Percentiles rank a stretch among this genome's conserved stretches.
These are phyloP conservation scores for Monilinia aucupariae DNA, from an alignment of 2,329 filamentous ascomycete species.

Conservation along the genomic window DNA sequence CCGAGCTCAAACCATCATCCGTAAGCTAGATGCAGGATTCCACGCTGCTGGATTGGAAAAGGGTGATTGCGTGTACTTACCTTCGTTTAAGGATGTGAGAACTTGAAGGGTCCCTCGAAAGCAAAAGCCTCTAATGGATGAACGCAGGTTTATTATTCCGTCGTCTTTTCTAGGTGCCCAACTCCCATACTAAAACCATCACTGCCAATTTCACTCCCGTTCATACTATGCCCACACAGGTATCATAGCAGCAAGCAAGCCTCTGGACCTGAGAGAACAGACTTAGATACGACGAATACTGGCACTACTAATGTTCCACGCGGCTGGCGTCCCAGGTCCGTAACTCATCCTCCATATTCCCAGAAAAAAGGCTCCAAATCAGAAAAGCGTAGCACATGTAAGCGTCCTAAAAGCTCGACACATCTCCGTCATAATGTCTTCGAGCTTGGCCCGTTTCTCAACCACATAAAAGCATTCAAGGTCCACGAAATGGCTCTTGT, in stretches of 20 bases:
- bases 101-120: not conserved
- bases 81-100: slow-evolving; percentile 33
- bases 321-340: slow-evolving; percentile 63
- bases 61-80: slow-evolving; percentile 32
- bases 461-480: slow-evolving; percentile 59
- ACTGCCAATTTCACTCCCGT: too few relatives aligned
- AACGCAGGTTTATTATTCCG: slow-evolving; percentile 28
- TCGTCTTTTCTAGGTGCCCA: slow-evolving; percentile 25
- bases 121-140: not conserved
- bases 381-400: slow-evolving; percentile 59
- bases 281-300: slow-evolving; percentile 46
- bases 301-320: slow-evolving; percentile 48
- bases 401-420: slow-evolving; percentile 33
- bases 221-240: slow-evolving; percentile 20
- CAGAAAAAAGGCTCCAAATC: not conserved
- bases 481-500: slow-evolving; percentile 64
- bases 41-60: slow-evolving; percentile 28
- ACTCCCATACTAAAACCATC: not conserved
- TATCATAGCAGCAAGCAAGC: slow-evolving; percentile 27
- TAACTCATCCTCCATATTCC: not conserved
- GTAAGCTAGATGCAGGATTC: slow-evolving; percentile 30
- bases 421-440: slow-evolving; percentile 61
- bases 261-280: not conserved
- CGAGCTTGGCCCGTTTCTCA: slow-evolving; percentile 66
- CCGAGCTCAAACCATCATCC: slow-evolving; percentile 26